phyloP scores from a whole-genome alignment of 73 alveolate genomes.

The Tetrahymena malaccensis region DNA sequence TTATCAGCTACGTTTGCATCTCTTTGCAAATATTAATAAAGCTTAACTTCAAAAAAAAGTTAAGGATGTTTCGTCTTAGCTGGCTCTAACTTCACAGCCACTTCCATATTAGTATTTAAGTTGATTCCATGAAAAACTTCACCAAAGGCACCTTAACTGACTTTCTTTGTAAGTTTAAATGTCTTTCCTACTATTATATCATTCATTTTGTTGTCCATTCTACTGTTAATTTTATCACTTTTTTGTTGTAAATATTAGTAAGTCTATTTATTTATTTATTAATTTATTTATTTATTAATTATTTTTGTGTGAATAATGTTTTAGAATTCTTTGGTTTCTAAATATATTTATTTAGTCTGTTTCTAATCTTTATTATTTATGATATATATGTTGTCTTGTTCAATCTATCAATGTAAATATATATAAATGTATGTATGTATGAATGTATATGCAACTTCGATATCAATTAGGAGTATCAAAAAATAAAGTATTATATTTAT shows the following conservation, averaged over 20 bases:
- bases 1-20: background rate
- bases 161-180: background rate
- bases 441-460: too few relatives aligned
- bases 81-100: conserved; percentile 44
- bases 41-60: background rate
- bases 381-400: background rate
- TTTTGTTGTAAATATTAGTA: too few relatives aligned
- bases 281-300: too few relatives aligned
- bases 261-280: background rate
- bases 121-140: background rate
- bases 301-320: background rate
- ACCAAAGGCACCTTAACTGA: background rate
- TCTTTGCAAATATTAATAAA: background rate
- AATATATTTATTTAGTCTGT: background rate
- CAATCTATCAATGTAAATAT: too few relatives aligned
- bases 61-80: conserved; percentile 25
- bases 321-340: background rate
- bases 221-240: background rate
- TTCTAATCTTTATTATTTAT: background rate
- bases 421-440: too few relatives aligned
- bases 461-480: too few relatives aligned
- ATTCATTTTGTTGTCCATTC: background rate
- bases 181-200: background rate
- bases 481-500: too few relatives aligned
- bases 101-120: conserved; percentile 15